Percentiles rank a stretch among this genome's conserved stretches.
Evolutionary conservation across 192 early-diverging fungal genomes (phyloP).

Genomic region (Phycomyces nitens): DNA sequence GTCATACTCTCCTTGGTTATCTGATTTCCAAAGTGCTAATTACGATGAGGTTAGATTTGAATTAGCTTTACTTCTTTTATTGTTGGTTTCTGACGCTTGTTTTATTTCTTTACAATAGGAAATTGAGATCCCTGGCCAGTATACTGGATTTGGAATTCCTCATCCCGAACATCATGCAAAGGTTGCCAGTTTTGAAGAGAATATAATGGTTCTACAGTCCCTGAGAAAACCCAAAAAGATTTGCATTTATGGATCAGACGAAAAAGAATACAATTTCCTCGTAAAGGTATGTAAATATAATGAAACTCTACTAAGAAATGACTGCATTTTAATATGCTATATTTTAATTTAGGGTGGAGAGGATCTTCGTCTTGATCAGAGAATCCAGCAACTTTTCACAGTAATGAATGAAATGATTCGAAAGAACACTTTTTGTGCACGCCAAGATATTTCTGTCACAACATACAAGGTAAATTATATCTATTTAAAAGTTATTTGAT

Average conservation of each 20-base stretch:
- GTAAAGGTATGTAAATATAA: constrained; percentile 57
- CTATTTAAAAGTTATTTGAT: too few species aligned
- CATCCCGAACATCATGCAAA: constrained; percentile 49
- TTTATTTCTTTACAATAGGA: constrained; percentile 22
- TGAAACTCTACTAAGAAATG: background rate
- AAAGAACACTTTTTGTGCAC: constrained; percentile 49
- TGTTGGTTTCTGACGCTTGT: too few species aligned
- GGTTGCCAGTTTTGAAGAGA: constrained; percentile 60
- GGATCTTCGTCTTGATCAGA: constrained; percentile 74
- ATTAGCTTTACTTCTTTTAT: too few species aligned
- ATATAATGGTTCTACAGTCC: constrained; percentile 64
- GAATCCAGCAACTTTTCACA: constrained; percentile 72
- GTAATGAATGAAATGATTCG: constrained; percentile 73
- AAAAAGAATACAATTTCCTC: constrained; percentile 67
- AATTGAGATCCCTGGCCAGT: constrained; percentile 79
- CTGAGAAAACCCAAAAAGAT: constrained; percentile 71
- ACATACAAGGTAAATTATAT: constrained; percentile 57
- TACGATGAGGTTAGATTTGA: constrained; percentile 23
- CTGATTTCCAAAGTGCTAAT: constrained; percentile 27
- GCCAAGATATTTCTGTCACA: constrained; percentile 52
- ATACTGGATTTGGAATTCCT: constrained; percentile 54
- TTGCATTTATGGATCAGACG: constrained; percentile 69
- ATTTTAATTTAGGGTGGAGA: constrained; percentile 65
- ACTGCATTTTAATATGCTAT: constrained; percentile 3
- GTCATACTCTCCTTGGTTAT: constrained; percentile 67